Percentiles rank a stretch among this genome's conserved stretches.
These are phyloP conservation scores for Solanum ossicruentum DNA, from an alignment of 257 asterid genomes.

Conservation along the genomic window DNA sequence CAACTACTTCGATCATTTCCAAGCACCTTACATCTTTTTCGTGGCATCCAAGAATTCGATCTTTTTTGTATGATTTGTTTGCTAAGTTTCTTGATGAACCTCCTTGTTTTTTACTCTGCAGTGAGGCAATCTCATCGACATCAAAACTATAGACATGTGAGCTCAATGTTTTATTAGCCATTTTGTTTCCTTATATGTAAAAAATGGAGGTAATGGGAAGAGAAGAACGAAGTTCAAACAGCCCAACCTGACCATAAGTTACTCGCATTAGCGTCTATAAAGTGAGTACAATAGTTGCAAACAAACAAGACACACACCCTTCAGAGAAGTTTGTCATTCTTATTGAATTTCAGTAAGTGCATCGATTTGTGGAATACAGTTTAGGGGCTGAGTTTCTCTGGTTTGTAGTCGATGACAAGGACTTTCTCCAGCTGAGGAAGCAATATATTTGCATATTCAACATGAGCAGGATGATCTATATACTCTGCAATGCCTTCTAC, in stretches of 20 bases:
- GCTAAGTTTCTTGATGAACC: neutral
- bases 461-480: constrained; percentile 50
- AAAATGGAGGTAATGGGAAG: neutral
- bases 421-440: constrained; percentile 56
- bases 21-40: too few species aligned
- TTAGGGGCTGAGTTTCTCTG: constrained; percentile 34
- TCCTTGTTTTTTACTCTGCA: neutral
- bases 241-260: neutral
- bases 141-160: neutral
- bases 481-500: constrained; percentile 70
- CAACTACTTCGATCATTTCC: too few species aligned
- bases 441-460: constrained; percentile 31
- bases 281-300: neutral
- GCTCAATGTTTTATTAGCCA: neutral
- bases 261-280: neutral
- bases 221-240: neutral
- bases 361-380: neutral
- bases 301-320: neutral
- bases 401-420: constrained; percentile 58
- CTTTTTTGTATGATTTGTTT: too few species aligned
- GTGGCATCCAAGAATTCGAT: too few species aligned
- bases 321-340: neutral
- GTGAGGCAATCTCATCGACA: neutral
- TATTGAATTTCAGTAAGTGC: neutral
- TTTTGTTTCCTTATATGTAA: neutral